These are phyloP conservation scores for Nitzschia sp. DNA, from an alignment of 108 stramenopile genomes.

Conservation along the genomic window DNA sequence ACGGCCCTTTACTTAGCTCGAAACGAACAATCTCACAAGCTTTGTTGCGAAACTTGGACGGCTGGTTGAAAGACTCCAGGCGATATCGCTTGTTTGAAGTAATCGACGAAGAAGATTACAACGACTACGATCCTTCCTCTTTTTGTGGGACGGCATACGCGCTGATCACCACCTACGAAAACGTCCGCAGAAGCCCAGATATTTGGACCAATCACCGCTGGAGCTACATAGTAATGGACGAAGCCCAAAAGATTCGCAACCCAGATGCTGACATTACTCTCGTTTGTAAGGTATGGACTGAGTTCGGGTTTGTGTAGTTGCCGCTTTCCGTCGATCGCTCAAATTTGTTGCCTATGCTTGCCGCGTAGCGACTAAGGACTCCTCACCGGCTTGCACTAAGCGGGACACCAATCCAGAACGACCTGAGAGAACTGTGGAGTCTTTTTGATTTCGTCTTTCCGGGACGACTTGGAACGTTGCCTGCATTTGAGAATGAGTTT, in stretches of 20 bases:
- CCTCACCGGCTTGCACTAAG: conserved; percentile 83
- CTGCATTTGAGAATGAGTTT: conserved; percentile 95
- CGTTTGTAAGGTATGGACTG: conserved; percentile 78
- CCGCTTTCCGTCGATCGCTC: neutral
- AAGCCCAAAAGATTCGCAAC: conserved; percentile 98
- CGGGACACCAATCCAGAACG: conserved; percentile 97
- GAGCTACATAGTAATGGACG: conserved; percentile 95
- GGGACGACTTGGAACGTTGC: conserved; percentile 93
- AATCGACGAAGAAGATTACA: conserved; percentile 72
- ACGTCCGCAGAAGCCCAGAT: conserved; percentile 67
- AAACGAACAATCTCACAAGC: conserved; percentile 25
- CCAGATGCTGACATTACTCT: conserved; percentile 95
- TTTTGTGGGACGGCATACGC: conserved; percentile 83
- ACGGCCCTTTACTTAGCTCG: conserved; percentile 29
- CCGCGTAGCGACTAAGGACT: conserved; percentile 83
- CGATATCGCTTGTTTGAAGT: conserved; percentile 69
- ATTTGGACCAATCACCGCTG: conserved; percentile 81
- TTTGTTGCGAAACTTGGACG: conserved; percentile 45
- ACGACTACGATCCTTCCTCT: conserved; percentile 50
- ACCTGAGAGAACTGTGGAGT: conserved; percentile 84
- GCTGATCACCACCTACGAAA: conserved; percentile 93
- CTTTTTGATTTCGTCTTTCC: conserved; percentile 97
- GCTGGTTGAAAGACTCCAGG: conserved; percentile 65
- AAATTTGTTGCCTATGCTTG: neutral
- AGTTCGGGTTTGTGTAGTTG: neutral